These are phyloP conservation scores for Sporothrix luriei DNA, from an alignment of 2,329 filamentous ascomycete genomes.

Conservation along the genomic window DNA sequence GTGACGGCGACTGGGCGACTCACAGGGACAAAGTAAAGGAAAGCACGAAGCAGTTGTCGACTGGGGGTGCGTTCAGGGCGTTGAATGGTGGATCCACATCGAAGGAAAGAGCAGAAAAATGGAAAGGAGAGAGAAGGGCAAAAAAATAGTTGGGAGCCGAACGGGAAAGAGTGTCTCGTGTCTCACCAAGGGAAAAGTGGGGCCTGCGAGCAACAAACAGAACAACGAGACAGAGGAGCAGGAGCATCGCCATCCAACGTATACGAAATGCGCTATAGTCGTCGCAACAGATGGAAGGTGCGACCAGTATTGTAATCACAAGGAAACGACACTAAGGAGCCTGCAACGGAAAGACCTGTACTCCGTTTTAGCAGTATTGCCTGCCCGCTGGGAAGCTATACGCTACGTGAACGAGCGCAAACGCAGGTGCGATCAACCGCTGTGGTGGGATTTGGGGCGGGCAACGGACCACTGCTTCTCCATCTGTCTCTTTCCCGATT, in stretches of 20 bases:
- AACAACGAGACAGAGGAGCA: not conserved
- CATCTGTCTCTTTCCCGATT: slow-evolving; percentile 5
- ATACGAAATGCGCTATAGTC: not conserved
- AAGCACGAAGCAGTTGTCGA: slow-evolving; percentile 4
- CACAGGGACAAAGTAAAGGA: slow-evolving; percentile 1
- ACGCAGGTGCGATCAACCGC: slow-evolving; percentile 6
- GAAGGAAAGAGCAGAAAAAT: slow-evolving; percentile 26
- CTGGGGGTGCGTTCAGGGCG: not conserved
- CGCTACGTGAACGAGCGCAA: not conserved
- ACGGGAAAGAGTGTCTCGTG: slow-evolving; percentile 31
- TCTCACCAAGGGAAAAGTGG: slow-evolving; percentile 29
- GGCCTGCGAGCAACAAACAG: not conserved
- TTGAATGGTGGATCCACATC: not conserved
- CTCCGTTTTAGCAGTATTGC: no score
- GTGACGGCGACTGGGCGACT: slow-evolving; percentile 8
- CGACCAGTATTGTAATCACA: not conserved
- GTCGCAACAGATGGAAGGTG: not conserved
- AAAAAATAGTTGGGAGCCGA: slow-evolving; percentile 24
- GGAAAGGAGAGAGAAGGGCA: not conserved
- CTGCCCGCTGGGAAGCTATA: not conserved
- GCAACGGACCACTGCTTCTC: slow-evolving; percentile 1
- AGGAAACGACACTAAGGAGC: not conserved
- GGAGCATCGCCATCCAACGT: not conserved
- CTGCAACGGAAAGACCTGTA: not conserved
- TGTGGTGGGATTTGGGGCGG: not conserved